Evolutionary conservation across 1,139 yeast species (phyloP), one percentile per base, ranked within the genome.

Genomic region (Candida sanyaensis): DNA sequence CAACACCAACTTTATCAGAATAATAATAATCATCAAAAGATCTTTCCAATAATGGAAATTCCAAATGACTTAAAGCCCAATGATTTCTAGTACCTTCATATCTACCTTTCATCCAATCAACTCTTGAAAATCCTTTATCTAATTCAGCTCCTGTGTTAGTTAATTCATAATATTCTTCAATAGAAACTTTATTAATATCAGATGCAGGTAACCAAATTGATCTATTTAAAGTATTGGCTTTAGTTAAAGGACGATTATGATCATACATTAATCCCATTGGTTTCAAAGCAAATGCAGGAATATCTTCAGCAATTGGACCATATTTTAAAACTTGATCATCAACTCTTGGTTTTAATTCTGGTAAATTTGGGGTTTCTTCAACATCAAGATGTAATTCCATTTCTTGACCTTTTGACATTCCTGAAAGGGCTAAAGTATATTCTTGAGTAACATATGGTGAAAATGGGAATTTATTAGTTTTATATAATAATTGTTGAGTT

Each of bases 1-100:
- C 97, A 69, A 89, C 88, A 26, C 99, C 99, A 28, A 93, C 97
- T 57, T 87, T 80, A 66, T 93, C 99, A 23, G 90, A 85, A 63
- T 75, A 89, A 71, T 88, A 93, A 55, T 77, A 71, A 44, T 85
- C 83, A 48, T 85, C 88, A 42, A 77, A 75, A 6, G 81, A 69
- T 46, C 73, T 74, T 12, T 57, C 55, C 21, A 78, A 78, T 33
- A 80, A 57, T 6, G 78, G 77, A 53, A 88, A 72, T 53, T 82
- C 85, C 53, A 90, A 62, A 34, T 80, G 81, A 23, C 85, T 69
- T 43, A 80, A 66, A 1, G 78, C 78, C 62, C 77, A 76, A 61
- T 72, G 77, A 49, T 80, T 68, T 55, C 71, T 68, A 46, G 63
- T 59, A 37, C 66, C 62, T 39, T 71, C 78, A 47, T 71, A 72